Evolutionary conservation across 257 asterid species (phyloP).

Genomic region (Penstemon davidsonii): DNA sequence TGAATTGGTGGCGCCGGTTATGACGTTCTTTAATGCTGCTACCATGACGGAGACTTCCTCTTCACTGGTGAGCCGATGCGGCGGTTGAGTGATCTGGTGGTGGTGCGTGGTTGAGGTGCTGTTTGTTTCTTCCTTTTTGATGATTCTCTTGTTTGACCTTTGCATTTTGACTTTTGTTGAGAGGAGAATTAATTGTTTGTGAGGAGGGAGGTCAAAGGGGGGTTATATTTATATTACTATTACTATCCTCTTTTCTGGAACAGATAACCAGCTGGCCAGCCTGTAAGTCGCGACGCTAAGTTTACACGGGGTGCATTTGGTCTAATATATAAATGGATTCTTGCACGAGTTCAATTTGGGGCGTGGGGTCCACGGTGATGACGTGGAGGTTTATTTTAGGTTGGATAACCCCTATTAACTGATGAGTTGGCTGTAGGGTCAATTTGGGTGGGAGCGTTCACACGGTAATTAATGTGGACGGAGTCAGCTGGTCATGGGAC

Average conservation of each 20-base stretch:
- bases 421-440: too few relatives aligned
- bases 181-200: not conserved
- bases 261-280: too few relatives aligned
- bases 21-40: conserved; percentile 56
- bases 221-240: not conserved
- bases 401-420: too few relatives aligned
- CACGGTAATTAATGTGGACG: too few relatives aligned
- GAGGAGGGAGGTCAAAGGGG: conserved; percentile 34
- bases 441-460: too few relatives aligned
- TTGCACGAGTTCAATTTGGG: too few relatives aligned
- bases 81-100: conserved; percentile 4
- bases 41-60: conserved; percentile 73
- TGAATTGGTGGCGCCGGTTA: conserved; percentile 34
- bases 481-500: too few relatives aligned
- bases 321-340: conserved; percentile 26
- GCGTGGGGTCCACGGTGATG: too few relatives aligned
- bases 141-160: conserved; percentile 48
- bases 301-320: not conserved
- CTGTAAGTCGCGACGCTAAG: too few relatives aligned
- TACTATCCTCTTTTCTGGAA: too few relatives aligned
- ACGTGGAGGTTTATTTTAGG: too few relatives aligned
- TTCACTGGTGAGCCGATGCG: conserved; percentile 41
- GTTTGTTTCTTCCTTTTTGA: conserved; percentile 9
- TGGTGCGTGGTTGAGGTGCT: not conserved
- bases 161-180: conserved; percentile 42